A percentile compares a stretch with the other conserved stretches of the same genome.
Conservation (phyloP, 2,329 filamentous ascomycete genomes). For the Coleophoma eucalyptorum region DNA sequence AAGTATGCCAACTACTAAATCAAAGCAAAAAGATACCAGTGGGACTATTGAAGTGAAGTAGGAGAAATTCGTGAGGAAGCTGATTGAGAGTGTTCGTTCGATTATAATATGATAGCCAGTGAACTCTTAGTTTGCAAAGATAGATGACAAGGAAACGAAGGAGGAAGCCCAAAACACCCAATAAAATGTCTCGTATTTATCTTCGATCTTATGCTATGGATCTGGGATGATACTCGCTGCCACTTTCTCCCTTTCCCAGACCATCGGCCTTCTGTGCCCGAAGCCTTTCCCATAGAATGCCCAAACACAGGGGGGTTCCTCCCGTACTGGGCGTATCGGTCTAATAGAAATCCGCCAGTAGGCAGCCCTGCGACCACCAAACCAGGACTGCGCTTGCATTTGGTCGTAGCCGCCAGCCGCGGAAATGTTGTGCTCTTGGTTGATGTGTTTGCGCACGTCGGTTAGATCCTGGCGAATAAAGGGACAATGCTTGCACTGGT, state of each 20-base stretch:
- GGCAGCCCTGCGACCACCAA: conserved; percentile 12
- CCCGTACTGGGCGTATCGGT: not conserved
- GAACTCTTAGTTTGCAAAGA: not conserved
- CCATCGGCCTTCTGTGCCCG: conserved; percentile 6
- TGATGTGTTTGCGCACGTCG: conserved; percentile 16
- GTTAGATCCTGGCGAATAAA: conserved; percentile 14
- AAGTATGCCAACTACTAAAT: too few species aligned
- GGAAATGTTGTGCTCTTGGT: conserved; percentile 9
- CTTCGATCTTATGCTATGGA: not conserved
- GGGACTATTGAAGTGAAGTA: too few species aligned
- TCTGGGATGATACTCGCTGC: not conserved
- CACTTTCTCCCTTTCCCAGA: conserved; percentile 2
- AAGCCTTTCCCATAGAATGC: conserved; percentile 10
- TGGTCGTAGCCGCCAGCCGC: conserved; percentile 10
- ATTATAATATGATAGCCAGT: too few species aligned
- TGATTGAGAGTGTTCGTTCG: too few species aligned
- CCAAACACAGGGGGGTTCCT: conserved; percentile 8
- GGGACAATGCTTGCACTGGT: conserved; percentile 13
- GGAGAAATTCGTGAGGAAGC: too few species aligned
- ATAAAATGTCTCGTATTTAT: not conserved
- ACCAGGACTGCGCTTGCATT: conserved; percentile 14
- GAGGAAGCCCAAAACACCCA: not conserved
- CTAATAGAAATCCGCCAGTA: conserved; percentile 10
- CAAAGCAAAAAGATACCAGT: too few species aligned
- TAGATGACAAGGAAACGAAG: not conserved